phyloP scores from a whole-genome alignment of 352 stramenopile species.

The Globisporangium lucens region DNA sequence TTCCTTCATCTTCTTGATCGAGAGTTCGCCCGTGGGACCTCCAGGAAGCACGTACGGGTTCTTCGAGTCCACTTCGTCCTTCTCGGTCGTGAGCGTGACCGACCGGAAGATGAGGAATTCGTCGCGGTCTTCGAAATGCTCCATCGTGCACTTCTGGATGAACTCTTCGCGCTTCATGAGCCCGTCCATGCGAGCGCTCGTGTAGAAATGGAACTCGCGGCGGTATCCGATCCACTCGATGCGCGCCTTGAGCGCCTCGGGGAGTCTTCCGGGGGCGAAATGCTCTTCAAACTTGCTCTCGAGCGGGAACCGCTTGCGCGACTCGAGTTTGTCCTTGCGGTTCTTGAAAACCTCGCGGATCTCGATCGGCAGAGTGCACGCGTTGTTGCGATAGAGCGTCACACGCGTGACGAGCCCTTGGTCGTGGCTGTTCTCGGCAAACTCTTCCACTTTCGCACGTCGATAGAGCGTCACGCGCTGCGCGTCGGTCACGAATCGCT shows the following conservation, averaged over 20 bases:
- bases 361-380: conserved; percentile 79
- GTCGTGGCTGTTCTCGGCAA: conserved; percentile 85
- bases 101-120: conserved; percentile 85
- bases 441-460: conserved; percentile 92
- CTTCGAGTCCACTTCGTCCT: conserved; percentile 74
- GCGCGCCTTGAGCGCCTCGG: conserved; percentile 71
- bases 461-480: conserved; percentile 88
- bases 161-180: conserved; percentile 83
- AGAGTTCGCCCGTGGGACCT: conserved; percentile 63
- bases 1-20: conserved; percentile 93
- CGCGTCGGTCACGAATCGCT: conserved; percentile 83
- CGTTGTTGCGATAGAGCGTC: conserved; percentile 78
- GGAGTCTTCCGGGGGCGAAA: conserved; percentile 67
- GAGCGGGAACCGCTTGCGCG: conserved; percentile 71
- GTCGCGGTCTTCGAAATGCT: conserved; percentile 83
- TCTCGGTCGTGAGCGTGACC: conserved; percentile 72
- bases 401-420: conserved; percentile 87
- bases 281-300: conserved; percentile 86
- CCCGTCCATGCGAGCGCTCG: conserved; percentile 84
- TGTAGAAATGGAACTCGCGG: conserved; percentile 91
- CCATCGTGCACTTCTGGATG: conserved; percentile 85
- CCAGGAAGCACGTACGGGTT: conserved; percentile 79
- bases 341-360: conserved; percentile 92
- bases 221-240: conserved; percentile 87
- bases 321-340: conserved; percentile 87